Evolutionary conservation across 2,329 filamentous ascomycete species (phyloP).

Genomic region (Calonectria montana): DNA sequence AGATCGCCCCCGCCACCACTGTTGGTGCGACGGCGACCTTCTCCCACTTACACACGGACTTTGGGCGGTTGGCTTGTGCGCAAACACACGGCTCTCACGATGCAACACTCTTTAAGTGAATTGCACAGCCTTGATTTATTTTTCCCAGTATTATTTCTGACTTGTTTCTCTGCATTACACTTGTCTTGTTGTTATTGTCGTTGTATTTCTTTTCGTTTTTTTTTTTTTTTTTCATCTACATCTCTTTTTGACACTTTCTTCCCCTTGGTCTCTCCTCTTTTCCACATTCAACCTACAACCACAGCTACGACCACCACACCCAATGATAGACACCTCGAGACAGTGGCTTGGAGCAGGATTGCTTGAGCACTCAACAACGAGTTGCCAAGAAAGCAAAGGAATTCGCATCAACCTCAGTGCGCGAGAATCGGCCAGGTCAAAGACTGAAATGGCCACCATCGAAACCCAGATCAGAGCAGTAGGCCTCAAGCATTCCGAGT

Average conservation of each 20-base stretch:
- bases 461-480: slow-evolving; percentile 53
- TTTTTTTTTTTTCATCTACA: not conserved
- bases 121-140: not conserved
- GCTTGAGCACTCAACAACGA: not conserved
- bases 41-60: not conserved
- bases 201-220: too few relatives aligned
- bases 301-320: not conserved
- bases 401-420: not conserved
- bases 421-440: not conserved
- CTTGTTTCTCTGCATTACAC: not conserved
- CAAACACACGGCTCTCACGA: not conserved
- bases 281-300: not conserved
- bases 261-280: not conserved
- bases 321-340: not conserved
- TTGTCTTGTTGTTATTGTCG: not conserved
- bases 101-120: not conserved
- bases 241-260: too few relatives aligned
- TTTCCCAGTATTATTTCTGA: not conserved
- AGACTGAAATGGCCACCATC: slow-evolving; percentile 41
- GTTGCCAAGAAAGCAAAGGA: not conserved
- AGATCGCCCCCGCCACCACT: slow-evolving; percentile 8
- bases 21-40: slow-evolving; percentile 11
- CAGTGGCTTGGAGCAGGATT: slow-evolving; percentile 1
- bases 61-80: slow-evolving; percentile 11
- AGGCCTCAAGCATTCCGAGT: slow-evolving; percentile 53